Base-by-base conservation (phyloP, 257 asterid species). In the Gentiana macrophylla region DNA sequence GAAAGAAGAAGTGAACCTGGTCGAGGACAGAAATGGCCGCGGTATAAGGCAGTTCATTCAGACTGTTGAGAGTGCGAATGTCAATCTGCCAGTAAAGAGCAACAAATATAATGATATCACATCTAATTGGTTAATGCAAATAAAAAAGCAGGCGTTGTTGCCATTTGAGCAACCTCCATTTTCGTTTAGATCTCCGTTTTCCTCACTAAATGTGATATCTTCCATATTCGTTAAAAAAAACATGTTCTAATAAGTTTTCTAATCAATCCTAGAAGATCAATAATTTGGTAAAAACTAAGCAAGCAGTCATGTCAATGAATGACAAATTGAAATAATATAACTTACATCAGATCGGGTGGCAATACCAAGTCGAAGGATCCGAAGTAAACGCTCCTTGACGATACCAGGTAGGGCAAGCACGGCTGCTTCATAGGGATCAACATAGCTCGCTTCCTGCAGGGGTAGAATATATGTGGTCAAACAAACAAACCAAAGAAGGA, bases 301-400 rank as follows among this genome's bases (percentile, higher is more conserved):
- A 13, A 33, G 48, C 34, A 52, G 49, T 49, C 33, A 11, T 49
- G 0, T 34, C 32, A 50, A 49, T 32, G 34, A 24, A 24, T 11
- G 41, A 12, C 69, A 50, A 41, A 15, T 38, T 36, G 57, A 8
- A 57, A 44, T 4, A 33, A 12, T 12, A 15, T 52, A 66, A 76
- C 98, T 72, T 69, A 90, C 98, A 80, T 90, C 98, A 71, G 72
- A 80, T 67, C 94, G 74, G 59, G 89, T 79, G 36, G 96, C 98
- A 70, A 90, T 82, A 55, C 94, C 89, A 74, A 84, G 94, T 56
- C 96, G 81, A 33, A 90, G 72, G 66, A 90, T 82, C 70, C 91
- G 80, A 69, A 86, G 90, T 61, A 90, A 69, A 35, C 98, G 98
- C 77, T 90, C 95, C 71, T 79, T 84, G 66, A 86, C 83, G 61